Evolutionary conservation across 352 stramenopile species (phyloP).

Genomic region (Pythium graminicola): DNA sequence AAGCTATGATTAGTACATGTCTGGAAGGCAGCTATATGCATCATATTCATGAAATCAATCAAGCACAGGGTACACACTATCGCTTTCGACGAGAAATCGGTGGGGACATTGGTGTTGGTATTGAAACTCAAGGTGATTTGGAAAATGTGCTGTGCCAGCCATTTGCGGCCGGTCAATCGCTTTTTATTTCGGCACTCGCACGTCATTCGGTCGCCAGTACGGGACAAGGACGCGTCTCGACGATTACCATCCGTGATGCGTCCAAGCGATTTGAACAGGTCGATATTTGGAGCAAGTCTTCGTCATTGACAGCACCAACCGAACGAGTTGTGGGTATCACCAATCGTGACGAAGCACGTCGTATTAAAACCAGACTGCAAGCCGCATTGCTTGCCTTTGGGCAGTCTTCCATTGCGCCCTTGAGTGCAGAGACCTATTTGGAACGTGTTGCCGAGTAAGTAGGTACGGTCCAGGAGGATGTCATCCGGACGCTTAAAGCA

Average conservation of each 20-base stretch:
- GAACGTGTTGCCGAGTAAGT: too few relatives aligned
- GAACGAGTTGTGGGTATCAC: not conserved
- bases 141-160: slow-evolving; percentile 6
- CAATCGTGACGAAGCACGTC: not conserved
- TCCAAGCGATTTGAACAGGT: slow-evolving; percentile 1
- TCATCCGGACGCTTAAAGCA: too few relatives aligned
- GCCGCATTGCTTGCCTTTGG: not conserved
- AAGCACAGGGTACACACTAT: not conserved
- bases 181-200: slow-evolving; percentile 9
- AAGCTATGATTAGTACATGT: slow-evolving; percentile 11
- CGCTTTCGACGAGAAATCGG: not conserved
- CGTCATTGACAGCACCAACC: not conserved
- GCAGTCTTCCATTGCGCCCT: not conserved
- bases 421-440: not conserved
- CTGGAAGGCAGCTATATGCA: slow-evolving; percentile 9
- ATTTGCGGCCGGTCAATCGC: slow-evolving; percentile 4
- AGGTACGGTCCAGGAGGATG: not conserved
- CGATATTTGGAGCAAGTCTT: not conserved
- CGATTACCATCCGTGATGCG: slow-evolving; percentile 7
- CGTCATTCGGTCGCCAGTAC: not conserved
- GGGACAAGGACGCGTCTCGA: not conserved
- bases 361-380: not conserved
- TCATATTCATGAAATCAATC: slow-evolving; percentile 1
- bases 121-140: not conserved
- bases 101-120: not conserved